Evolutionary conservation across 192 early-diverging fungal genomes (phyloP), one percentile per base, ranked within the genome.

Genomic region (Backusella parvicylindrica): DNA sequence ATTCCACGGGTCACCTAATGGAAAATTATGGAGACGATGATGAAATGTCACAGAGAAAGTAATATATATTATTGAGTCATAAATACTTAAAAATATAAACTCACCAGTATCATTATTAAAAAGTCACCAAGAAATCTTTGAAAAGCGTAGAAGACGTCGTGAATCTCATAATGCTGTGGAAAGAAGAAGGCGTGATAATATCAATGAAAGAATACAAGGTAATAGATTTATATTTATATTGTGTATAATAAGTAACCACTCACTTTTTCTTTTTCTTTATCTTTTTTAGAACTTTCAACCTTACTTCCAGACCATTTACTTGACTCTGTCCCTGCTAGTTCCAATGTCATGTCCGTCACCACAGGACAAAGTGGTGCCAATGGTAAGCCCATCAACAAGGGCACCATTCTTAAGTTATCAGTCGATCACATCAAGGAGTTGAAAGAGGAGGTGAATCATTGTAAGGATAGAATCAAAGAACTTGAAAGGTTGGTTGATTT

Each of bases 111-210:
- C 30, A 68, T 15, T 16, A 47, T 47, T 7, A 38, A 40, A 26
- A 30, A 80, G 75, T 35, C 73, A 86, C 37, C 76, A 77, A 73
- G 70, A 77, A 37, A 72, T 77, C 18, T 77, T 72, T 50, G 76
- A 77, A 30, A 77, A 77, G 30, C 70, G 71, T 23, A 64, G 76
- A 64, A 56, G 71, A 68, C 47, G 76, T 60, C 63, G 76, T 21
- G 76, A 77, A 40, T 77, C 71, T 31, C 76, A 77, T 50, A 77
- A 77, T 68, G 76, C 76, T 5, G 76, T 77, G 11, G 76, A 77
- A 60, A 72, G 76, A 72, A 65, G 76, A 67, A 72, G 76, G 31
- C 28, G 76, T 47, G 76, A 77, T 56, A 77, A 77, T 67, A 77
- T 77, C 23, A 77, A 77, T 32, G 76, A 77, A 13, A 72, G 66